These are phyloP conservation scores for Diaporthe caulivora DNA, from an alignment of 2,329 filamentous ascomycete genomes.

Conservation along the genomic window DNA sequence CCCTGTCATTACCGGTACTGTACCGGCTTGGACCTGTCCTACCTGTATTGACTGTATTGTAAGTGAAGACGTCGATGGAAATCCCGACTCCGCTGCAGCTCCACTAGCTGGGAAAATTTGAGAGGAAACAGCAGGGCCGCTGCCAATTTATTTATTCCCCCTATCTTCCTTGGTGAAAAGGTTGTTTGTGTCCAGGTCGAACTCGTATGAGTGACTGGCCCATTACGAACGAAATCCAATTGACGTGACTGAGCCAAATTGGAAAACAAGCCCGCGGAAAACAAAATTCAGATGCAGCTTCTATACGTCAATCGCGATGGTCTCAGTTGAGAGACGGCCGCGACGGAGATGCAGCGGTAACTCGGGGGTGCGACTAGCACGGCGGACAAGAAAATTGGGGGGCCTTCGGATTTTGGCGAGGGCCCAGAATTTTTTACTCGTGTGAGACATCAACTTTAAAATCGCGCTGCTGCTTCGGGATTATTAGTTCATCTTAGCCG, in stretches of 20 bases:
- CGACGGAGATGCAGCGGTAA: neutral
- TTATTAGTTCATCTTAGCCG: conserved; percentile 31
- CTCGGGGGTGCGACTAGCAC: neutral
- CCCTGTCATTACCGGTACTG: neutral
- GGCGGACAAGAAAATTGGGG: conserved; percentile 24
- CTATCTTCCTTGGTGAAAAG: too few relatives aligned
- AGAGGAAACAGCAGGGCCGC: too few relatives aligned
- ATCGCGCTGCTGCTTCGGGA: conserved; percentile 29
- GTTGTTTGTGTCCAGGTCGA: too few relatives aligned
- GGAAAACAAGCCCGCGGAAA: neutral
- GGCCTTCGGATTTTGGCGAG: conserved; percentile 8
- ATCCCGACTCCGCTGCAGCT: neutral
- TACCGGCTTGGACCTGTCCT: neutral
- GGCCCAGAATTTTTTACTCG: conserved; percentile 23
- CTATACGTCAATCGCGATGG: neutral
- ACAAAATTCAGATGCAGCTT: too few relatives aligned
- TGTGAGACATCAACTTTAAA: conserved; percentile 32
- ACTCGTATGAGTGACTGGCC: too few relatives aligned
- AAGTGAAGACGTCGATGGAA: neutral
- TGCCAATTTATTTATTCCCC: too few relatives aligned
- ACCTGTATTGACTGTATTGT: neutral
- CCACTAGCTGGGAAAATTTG: too few relatives aligned
- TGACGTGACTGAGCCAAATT: neutral
- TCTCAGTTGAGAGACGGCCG: neutral
- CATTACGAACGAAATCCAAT: too few relatives aligned